Evolutionary conservation across 2,329 filamentous ascomycete species (phyloP), one percentile per base, ranked within the genome.

Genomic region (Exophiala sideris): DNA sequence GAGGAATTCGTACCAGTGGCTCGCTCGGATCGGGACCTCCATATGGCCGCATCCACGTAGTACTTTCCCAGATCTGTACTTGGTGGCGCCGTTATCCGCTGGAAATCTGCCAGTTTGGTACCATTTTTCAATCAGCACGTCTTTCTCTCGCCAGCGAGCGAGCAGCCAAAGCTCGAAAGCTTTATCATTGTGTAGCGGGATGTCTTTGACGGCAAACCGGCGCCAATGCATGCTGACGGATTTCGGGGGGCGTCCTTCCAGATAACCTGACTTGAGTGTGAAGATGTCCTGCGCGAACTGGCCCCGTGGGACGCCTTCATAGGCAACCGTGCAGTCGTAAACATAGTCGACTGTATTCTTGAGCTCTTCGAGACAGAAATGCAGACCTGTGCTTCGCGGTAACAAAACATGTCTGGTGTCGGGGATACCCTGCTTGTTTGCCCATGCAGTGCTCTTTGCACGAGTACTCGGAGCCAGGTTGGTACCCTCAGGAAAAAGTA

Each of bases 191-290:
- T 88, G 78, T 7, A 91, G 77, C 0, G 90, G 90, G 33, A 95
- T 91, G 34, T 88, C 83, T 36, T 79, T 79, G 12, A 94, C 68
- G 21, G 79, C 79, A 70, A 92, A 95, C 5, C 89, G 83, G 33
- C 90, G 83, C 87, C 89, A 95, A 71, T 91, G 86, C 75, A 95
- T 89, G 70, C 94, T 95, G 65, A 95, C 89, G 1, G 89, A 94
- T 70, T 89, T 92, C 1, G 90, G 90, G 1, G 89, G 84, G 0
- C 87, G 82, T 7, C 90, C 90, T 68, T 90, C 81, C 63, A 95
- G 87, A 68, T 91, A 92, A 1, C 87, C 90, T 50, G 88, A 87
- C 1, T 80, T 79, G 3, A 95, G 76, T 0, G 87, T 88, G 69
- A 90, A 95, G 63, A 87, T 85, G 44, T 91, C 83, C 68, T 95